phyloP scores from a whole-genome alignment of 78 protist genomes.

The Chrysochromulina tobinii region DNA sequence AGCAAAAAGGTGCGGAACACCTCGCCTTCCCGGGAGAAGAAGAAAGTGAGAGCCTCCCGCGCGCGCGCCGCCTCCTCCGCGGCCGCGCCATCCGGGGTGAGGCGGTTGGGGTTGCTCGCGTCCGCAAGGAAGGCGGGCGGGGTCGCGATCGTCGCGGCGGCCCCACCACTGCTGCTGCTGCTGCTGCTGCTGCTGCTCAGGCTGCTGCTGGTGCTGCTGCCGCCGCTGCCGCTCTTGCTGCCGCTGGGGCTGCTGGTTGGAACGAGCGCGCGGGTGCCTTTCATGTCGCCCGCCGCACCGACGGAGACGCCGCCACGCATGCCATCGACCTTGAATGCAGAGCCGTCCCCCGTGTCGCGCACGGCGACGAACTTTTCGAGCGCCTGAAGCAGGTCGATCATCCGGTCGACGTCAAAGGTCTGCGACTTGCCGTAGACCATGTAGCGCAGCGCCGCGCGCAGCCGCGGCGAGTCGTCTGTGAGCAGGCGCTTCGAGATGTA shows the following conservation, averaged over 20 bases:
- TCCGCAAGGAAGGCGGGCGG: not conserved
- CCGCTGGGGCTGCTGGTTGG: not conserved
- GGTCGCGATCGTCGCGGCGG: not conserved
- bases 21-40: not conserved
- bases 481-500: slow-evolving; percentile 41
- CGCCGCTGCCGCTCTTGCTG: too few species aligned
- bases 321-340: slow-evolving; percentile 23
- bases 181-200: too few species aligned
- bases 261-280: not conserved
- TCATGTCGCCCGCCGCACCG: not conserved
- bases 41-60: slow-evolving; percentile 28
- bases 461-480: slow-evolving; percentile 35
- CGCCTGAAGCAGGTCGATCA: slow-evolving; percentile 20
- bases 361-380: slow-evolving; percentile 25
- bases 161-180: too few species aligned
- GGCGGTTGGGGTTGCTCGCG: not conserved
- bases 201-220: too few species aligned
- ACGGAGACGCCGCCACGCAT: not conserved
- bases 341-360: not conserved
- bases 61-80: not conserved
- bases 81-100: not conserved
- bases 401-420: slow-evolving; percentile 14
- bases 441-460: slow-evolving; percentile 13
- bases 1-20: slow-evolving; percentile 11
- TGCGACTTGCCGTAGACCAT: slow-evolving; percentile 6